phyloP scores from a whole-genome alignment of 345 rosid species.

The Moringa oleifera region DNA sequence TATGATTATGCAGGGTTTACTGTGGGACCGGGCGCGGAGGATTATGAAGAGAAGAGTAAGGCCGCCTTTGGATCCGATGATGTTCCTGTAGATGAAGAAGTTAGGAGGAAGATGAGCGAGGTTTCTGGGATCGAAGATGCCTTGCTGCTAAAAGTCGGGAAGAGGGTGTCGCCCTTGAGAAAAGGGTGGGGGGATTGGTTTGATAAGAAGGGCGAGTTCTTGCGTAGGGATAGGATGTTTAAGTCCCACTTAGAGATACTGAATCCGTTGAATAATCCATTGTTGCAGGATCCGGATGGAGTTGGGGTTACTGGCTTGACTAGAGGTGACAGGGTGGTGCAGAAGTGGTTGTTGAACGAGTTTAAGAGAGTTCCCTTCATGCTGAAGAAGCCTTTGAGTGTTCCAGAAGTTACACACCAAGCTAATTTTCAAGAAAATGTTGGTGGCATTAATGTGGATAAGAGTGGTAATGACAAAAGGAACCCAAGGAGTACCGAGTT shows the following conservation, averaged over 20 bases:
- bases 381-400: constrained; percentile 57
- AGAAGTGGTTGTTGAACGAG: constrained; percentile 59
- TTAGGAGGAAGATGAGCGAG: constrained; percentile 61
- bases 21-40: constrained; percentile 14
- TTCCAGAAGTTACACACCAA: constrained; percentile 19
- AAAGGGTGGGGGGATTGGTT: constrained; percentile 98
- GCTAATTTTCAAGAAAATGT: constrained; percentile 15
- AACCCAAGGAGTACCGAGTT: constrained; percentile 16
- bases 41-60: constrained; percentile 29
- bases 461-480: constrained; percentile 13
- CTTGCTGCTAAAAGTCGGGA: constrained; percentile 54
- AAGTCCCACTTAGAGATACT: constrained; percentile 66
- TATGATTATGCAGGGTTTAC: constrained; percentile 48
- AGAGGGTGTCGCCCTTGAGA: constrained; percentile 57
- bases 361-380: constrained; percentile 58
- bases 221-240: constrained; percentile 85
- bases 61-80: constrained; percentile 76
- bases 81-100: constrained; percentile 64
- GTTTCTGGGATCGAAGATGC: constrained; percentile 70
- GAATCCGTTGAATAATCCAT: constrained; percentile 75
- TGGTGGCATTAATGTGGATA: constrained; percentile 19
- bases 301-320: constrained; percentile 68
- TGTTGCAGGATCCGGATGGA: constrained; percentile 94
- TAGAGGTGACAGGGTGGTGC: constrained; percentile 68
- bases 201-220: constrained; percentile 81